Evolutionary conservation across 169 alveolate species (phyloP).

Genomic region (Haemoproteus tartakovskyi): DNA sequence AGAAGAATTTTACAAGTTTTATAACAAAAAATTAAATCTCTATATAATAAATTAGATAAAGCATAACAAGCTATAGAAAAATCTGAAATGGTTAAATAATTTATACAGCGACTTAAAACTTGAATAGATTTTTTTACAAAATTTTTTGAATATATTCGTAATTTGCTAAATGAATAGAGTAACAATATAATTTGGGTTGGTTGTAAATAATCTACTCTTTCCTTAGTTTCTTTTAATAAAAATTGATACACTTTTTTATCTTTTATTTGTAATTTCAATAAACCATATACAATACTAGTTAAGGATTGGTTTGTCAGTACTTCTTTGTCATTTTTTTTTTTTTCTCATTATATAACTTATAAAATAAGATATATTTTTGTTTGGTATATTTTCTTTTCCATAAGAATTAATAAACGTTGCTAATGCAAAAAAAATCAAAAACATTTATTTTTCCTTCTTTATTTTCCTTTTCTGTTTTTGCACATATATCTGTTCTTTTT

Average conservation of each 20-base stretch:
- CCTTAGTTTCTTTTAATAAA: slow-evolving; percentile 25
- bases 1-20: slow-evolving; percentile 23
- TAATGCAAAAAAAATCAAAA: slow-evolving; percentile 42
- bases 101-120: slow-evolving; percentile 22
- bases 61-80: slow-evolving; percentile 33
- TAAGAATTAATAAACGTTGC: slow-evolving; percentile 34
- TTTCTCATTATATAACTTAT: slow-evolving; percentile 50
- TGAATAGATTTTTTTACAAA: slow-evolving; percentile 44
- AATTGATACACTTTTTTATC: slow-evolving; percentile 31
- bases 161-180: slow-evolving; percentile 31
- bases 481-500: not conserved
- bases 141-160: slow-evolving; percentile 30
- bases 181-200: slow-evolving; percentile 21
- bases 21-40: slow-evolving; percentile 33
- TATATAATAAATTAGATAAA: slow-evolving; percentile 33
- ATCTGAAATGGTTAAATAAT: slow-evolving; percentile 20
- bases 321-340: slow-evolving; percentile 36
- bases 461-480: not conserved
- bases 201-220: slow-evolving; percentile 13
- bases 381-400: slow-evolving; percentile 5
- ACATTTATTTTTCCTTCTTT: not conserved
- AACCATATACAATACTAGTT: slow-evolving; percentile 27
- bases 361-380: slow-evolving; percentile 15
- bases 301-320: slow-evolving; percentile 23
- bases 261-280: slow-evolving; percentile 16